Conservation (phyloP, 805 yeast genomes). For the Helenozyma rhizophorensis region DNA sequence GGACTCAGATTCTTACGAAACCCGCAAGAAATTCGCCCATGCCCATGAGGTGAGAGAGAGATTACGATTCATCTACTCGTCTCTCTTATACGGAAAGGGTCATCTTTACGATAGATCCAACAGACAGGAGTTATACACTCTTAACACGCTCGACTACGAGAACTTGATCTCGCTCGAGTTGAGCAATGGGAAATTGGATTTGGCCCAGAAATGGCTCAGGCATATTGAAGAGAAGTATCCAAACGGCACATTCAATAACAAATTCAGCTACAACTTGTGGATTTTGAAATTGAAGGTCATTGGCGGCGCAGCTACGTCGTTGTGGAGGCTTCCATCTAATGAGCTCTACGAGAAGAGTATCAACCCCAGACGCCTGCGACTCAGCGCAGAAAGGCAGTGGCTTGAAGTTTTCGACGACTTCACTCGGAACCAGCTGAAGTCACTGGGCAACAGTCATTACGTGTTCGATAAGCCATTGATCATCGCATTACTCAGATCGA, state of each 20-base stretch:
- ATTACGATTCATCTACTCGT: conserved; percentile 12
- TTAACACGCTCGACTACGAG: conserved; percentile 28
- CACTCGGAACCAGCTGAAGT: conserved; percentile 8
- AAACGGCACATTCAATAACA: conserved; percentile 4
- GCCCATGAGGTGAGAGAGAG: conserved; percentile 11
- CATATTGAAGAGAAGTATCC: conserved; percentile 25
- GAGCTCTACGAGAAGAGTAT: conserved; percentile 15
- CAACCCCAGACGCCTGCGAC: conserved; percentile 18
- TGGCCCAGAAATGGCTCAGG: conserved; percentile 38
- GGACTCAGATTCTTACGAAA: neutral
- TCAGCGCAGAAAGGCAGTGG: conserved; percentile 18
- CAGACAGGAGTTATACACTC: neutral
- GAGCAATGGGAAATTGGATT: conserved; percentile 32
- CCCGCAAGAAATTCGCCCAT: conserved; percentile 3
- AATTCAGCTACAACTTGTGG: conserved; percentile 35
- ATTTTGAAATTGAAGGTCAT: conserved; percentile 26
- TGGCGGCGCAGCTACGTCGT: conserved; percentile 28
- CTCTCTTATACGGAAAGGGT: conserved; percentile 7
- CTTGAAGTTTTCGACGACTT: conserved; percentile 22
- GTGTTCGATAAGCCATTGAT: conserved; percentile 20
- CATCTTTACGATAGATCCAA: conserved; percentile 9
- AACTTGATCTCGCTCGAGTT: conserved; percentile 34
- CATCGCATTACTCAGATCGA: conserved; percentile 27
- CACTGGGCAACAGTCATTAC: conserved; percentile 4
- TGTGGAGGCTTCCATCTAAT: conserved; percentile 26